A percentile compares a stretch with the other conserved stretches of the same genome.
Evolutionary conservation across 768 basidiomycete genomes (phyloP).

Genomic region (Cyathus striatus): DNA sequence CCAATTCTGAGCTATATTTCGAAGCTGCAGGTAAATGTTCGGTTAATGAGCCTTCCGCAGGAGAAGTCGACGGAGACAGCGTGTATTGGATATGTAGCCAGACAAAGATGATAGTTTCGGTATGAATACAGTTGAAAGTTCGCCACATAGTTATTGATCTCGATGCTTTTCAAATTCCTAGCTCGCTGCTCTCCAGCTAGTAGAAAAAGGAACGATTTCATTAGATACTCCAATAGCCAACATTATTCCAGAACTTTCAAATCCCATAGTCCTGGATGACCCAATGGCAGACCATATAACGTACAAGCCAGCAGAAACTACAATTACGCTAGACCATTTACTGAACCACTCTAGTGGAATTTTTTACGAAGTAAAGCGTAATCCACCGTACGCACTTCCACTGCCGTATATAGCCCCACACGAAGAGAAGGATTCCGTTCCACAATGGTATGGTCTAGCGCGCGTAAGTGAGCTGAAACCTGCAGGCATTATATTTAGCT

Average conservation of each 20-base stretch:
- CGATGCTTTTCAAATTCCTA: too few relatives aligned
- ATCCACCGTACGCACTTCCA: slow-evolving; percentile 7
- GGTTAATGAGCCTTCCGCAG: slow-evolving; percentile 19
- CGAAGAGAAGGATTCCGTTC: slow-evolving; percentile 13
- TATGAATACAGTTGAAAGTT: slow-evolving; percentile 8
- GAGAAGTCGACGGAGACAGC: slow-evolving; percentile 15
- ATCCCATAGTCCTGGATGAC: slow-evolving; percentile 15
- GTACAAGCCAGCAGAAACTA: slow-evolving; percentile 14
- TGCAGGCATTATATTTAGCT: background rate
- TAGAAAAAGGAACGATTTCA: slow-evolving; percentile 22
- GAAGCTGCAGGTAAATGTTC: slow-evolving; percentile 14
- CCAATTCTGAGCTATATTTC: slow-evolving; percentile 21
- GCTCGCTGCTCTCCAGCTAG: slow-evolving; percentile 21
- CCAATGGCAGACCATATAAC: slow-evolving; percentile 9
- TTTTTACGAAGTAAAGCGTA: slow-evolving; percentile 14
- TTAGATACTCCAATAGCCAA: slow-evolving; percentile 16
- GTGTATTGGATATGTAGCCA: slow-evolving; percentile 34
- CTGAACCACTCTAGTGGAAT: slow-evolving; percentile 27
- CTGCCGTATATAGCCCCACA: slow-evolving; percentile 16
- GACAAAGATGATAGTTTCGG: slow-evolving; percentile 27
- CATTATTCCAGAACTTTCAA: slow-evolving; percentile 20
- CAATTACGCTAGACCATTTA: slow-evolving; percentile 19
- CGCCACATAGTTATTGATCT: background rate
- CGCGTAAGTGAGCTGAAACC: slow-evolving; percentile 8
- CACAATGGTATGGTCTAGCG: slow-evolving; percentile 12